phyloP scores from a whole-genome alignment of 192 early-diverging fungal species.

The Chytriomyces confervae region DNA sequence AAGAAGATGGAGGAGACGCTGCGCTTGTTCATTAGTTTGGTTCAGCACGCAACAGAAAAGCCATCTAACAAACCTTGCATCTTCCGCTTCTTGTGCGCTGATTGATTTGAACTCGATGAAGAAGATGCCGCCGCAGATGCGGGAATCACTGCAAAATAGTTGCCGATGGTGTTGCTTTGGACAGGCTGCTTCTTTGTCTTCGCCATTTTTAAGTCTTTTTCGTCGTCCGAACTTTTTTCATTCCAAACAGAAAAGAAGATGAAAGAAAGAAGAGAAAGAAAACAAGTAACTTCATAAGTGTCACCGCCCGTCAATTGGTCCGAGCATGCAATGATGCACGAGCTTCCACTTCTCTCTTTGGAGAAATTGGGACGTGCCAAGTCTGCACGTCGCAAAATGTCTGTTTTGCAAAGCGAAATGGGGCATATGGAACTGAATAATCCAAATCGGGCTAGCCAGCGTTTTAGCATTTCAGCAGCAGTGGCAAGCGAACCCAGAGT shows the following conservation, averaged over 20 bases:
- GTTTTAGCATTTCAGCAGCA: neutral
- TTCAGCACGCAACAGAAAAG: no score
- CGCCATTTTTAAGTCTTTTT: neutral
- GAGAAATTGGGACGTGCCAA: no score
- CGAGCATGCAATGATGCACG: neutral
- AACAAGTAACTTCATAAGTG: no score
- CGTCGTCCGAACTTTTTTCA: no score
- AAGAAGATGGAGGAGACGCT: no score
- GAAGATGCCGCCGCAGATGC: constrained; percentile 8
- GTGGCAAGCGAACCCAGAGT: no score
- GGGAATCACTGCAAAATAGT: constrained; percentile 9
- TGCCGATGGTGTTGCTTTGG: constrained; percentile 8
- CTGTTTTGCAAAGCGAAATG: neutral
- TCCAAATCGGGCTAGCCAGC: neutral
- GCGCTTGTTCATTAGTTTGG: no score
- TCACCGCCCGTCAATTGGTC: neutral
- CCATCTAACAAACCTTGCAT: no score
- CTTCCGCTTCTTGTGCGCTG: no score
- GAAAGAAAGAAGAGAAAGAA: no score
- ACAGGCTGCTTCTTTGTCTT: constrained; percentile 1
- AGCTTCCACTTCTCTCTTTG: no score
- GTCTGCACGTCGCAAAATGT: neutral
- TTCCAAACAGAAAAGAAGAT: no score
- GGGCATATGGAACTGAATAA: neutral
- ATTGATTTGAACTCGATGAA: constrained; percentile 6